Base-by-base conservation (phyloP, 192 early-diverging fungal species). In the Geranomyces variabilis region DNA sequence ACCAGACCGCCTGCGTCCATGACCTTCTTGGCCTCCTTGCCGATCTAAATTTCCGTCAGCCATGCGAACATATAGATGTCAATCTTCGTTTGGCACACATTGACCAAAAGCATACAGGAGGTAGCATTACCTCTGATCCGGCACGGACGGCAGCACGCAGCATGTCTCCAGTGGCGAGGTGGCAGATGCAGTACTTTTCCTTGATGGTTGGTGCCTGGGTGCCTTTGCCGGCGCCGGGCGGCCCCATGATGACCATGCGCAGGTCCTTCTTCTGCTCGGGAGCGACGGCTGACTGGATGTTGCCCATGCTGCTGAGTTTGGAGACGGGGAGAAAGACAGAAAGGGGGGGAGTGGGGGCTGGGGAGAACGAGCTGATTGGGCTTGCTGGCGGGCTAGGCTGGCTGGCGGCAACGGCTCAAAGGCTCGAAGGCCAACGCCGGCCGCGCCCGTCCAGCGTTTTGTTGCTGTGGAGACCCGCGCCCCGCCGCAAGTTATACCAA, bases 1-100 rank as follows among this genome's bases (percentile, higher is more conserved):
- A 99, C 97, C 57, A 99, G 86, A 60, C 92, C 95, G 67, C 97
- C 97, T 22, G 92, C 90, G 74, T 99, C 97, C 97, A 99, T 99
- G 79, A 99, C 89, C 87, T 95, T 95, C 89, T 99, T 99, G 72
- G 97, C 97, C 79, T 94, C 87, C 78, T 93, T 82, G 66, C 96
- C 96, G 70, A 97, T 74, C 82, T 86, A 66, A 24, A 10, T 41
- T 41, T 41, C 36, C 5, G 36, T 41, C 36, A 41, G 3, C 36
- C 5, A 41, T 10, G 10, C 36, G 36, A 10, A 41, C 36, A 41
- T 41, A 3, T 10, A 10, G 10, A 41, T 7, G 36, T 41, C 36
- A 41, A 10, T 3, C 3, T 41, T 41, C 36, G 36, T 10, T 41
- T 41, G 5, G 36, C 36, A 41, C 10, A 41, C 36, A 7, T 10